Base-by-base conservation (phyloP, 2,329 filamentous ascomycete genomes). In the Calonectria hawksworthii region DNA sequence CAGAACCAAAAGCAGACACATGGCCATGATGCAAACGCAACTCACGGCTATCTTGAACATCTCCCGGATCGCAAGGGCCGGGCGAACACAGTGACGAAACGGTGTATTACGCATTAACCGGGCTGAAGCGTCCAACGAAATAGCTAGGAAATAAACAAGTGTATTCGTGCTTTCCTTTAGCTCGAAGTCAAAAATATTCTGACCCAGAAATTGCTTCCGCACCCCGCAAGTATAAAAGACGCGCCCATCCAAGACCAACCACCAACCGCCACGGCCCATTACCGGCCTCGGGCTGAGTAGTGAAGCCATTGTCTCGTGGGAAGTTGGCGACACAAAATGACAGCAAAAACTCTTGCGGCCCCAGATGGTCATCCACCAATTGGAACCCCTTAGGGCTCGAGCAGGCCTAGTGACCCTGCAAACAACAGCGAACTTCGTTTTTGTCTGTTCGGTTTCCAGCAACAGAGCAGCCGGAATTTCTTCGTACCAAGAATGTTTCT, bases 401-500 rank as follows among this genome's bases (percentile, higher is more conserved):
- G 14, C 26, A 30, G 26, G 6, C 13, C 3, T 3, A 18, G 4
- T 2, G 13, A 47, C 30, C 5, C 10, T 3, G 18, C 36, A 23
- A 10, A 26, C 18, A 34, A 26, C 54, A 10, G n/a, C 32, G n/a
- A 59, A 59, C 32, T 36, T 7, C 13, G 36, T 32, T 14, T 18
- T 14, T 1, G 32, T 59, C 34, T 36, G 16, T 13, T 16, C 38
- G 21, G 9, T 36, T n/a, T 38, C 5, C 13, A 59, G 5, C 10
- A 59, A 16, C 7, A 59, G 10, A 59, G 13, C 21, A 16, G n/a
- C 32, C 13, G 11, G 10, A 4, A 13, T 56, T n/a, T 34, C 10
- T 2, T 1, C 5, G 30, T 5, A 13, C 21, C 3, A 3, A 14
- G 9, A 11, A 32, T 18, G 5, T 18, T 9, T 4, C 1, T 10